Base-by-base conservation (phyloP, 768 basidiomycete species). In the Pulveroboletus sp. region DNA sequence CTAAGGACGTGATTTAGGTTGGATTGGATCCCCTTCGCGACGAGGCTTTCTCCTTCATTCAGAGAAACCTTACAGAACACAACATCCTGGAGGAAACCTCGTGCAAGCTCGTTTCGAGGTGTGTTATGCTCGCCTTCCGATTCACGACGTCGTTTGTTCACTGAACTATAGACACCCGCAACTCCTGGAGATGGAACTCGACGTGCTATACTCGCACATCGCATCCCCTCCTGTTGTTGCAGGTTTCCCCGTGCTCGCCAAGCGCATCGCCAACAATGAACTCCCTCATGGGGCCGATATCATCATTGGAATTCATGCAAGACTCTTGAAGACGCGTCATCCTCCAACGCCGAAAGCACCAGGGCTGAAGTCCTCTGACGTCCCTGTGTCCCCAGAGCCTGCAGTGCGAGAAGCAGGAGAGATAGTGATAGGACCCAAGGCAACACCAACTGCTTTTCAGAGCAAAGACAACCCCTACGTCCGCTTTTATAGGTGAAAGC, bases 31-130 rank as follows among this genome's bases (percentile, higher is more conserved):
- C 39, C 6, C 47, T 65, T 27, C 50, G 58, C 2, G 44, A 56
- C 11, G 38, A 54, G 13, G 62, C 63, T 2, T 53, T 56, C 42
- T 10, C 8, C 7, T 47, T 27, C 30, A 65, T 65, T 26, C 48
- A 24, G 21, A 40, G 21, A 13, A 56, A 47, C 43, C 50, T 67
- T 1, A 42, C 54, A 0, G 65, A 56, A 17, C 33, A 57, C 10
- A 67, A 65, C 36, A 58, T 67, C 14, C 26, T 67, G 9, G 46
- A 45, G 30, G 65, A 67, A 13, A 43, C 60, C 13, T 49, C 58
- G 1, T 67, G 55, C 31, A 51, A 45, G 32, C 39, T 65, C 6
- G 28, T 55, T 13, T 51, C 63, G 17, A 59, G n/a, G 63, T 60
- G 28, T 0, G 51, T 39, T 31, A 13, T 6, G 6, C 11, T 33